Conservation (phyloP, 2,329 filamentous ascomycete genomes). For the Ceratocystis lukuohia region DNA sequence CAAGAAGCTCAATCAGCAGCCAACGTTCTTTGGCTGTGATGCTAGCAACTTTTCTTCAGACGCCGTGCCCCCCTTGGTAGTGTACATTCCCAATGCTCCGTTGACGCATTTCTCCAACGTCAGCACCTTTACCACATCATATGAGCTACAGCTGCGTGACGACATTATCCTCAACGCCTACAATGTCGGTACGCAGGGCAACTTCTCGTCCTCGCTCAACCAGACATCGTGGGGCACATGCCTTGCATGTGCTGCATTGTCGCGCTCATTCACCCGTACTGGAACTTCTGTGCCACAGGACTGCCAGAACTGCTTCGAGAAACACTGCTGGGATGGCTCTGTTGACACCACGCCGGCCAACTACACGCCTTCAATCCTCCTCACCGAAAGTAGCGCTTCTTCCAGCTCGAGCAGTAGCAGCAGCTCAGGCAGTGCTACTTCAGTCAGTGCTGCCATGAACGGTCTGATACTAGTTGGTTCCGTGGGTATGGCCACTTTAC, state of each 20-base stretch:
- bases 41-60: slow-evolving; percentile 37
- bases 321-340: slow-evolving; percentile 92
- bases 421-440: neutral
- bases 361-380: slow-evolving; percentile 14
- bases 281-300: slow-evolving; percentile 52
- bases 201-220: slow-evolving; percentile 55
- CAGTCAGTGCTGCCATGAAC: neutral
- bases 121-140: slow-evolving; percentile 58
- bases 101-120: slow-evolving; percentile 67
- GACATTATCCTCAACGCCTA: slow-evolving; percentile 78
- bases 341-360: slow-evolving; percentile 11
- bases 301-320: slow-evolving; percentile 62
- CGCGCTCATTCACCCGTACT: slow-evolving; percentile 60
- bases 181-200: slow-evolving; percentile 69
- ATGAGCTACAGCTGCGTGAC: slow-evolving; percentile 55
- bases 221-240: slow-evolving; percentile 55
- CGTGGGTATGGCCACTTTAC: slow-evolving; percentile 1
- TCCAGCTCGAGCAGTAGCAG: neutral
- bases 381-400: neutral
- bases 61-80: slow-evolving; percentile 53
- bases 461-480: slow-evolving; percentile 1
- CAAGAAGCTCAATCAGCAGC: slow-evolving; percentile 43
- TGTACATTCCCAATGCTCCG: slow-evolving; percentile 79
- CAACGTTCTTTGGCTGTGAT: slow-evolving; percentile 54
- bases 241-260: slow-evolving; percentile 75